phyloP scores from a whole-genome alignment of 768 basidiomycete genomes.

The Cubamyces sp. region DNA sequence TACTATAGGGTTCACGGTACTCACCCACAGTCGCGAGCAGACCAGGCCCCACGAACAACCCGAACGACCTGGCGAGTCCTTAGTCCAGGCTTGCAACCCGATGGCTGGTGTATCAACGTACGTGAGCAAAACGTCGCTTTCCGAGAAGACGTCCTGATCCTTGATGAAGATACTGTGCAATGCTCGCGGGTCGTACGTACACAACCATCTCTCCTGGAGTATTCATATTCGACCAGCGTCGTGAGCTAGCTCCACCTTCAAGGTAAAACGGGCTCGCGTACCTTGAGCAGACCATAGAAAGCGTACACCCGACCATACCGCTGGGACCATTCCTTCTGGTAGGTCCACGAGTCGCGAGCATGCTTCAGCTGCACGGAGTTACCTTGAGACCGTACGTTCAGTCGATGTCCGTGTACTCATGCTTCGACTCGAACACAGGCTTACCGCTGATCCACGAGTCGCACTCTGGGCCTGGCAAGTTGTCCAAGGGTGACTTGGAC shows the following conservation, averaged over 20 bases:
- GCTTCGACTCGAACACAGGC: not conserved
- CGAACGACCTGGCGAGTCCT: not conserved
- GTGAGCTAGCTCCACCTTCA: too few relatives aligned
- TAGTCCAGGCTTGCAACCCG: too few relatives aligned
- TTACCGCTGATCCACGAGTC: not conserved
- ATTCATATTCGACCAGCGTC: too few relatives aligned
- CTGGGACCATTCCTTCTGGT: not conserved
- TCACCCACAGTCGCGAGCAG: conserved; percentile 25
- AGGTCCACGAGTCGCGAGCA: not conserved
- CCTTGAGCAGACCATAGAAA: not conserved
- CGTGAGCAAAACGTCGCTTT: not conserved
- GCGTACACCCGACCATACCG: not conserved
- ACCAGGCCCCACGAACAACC: conserved; percentile 21
- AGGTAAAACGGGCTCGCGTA: not conserved
- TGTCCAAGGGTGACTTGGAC: not conserved
- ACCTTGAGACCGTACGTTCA: not conserved
- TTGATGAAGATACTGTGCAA: conserved; percentile 26
- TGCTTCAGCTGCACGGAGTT: not conserved
- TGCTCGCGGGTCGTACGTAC: conserved; percentile 21
- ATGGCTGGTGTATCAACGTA: not conserved
- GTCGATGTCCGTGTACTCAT: not conserved
- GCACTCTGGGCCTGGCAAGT: not conserved
- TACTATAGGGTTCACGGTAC: not conserved
- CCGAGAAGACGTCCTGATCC: conserved; percentile 27
- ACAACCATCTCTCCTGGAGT: conserved; percentile 11